Evolutionary conservation across 768 basidiomycete species (phyloP).

Genomic region (Pleurotus ostreatus): DNA sequence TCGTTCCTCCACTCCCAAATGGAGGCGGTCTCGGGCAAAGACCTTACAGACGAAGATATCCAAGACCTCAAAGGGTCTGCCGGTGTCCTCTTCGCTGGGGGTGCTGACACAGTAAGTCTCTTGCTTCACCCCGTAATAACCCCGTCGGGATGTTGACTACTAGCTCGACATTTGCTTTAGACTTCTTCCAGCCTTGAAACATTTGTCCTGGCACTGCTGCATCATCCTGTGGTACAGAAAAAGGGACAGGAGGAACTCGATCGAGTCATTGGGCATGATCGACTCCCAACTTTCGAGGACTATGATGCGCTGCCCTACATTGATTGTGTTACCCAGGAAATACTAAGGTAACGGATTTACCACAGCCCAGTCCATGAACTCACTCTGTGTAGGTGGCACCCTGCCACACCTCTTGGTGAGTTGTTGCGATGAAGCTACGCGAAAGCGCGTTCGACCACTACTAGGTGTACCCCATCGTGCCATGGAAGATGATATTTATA

Average conservation of each 20-base stretch:
- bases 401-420: constrained; percentile 15
- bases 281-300: constrained; percentile 24
- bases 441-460: too few species aligned
- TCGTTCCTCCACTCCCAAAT: constrained; percentile 11
- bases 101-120: constrained; percentile 27
- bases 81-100: constrained; percentile 32
- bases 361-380: background rate
- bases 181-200: constrained; percentile 9
- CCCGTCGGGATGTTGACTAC: background rate
- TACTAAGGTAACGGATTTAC: constrained; percentile 18
- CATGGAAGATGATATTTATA: constrained; percentile 22
- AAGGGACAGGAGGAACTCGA: constrained; percentile 28
- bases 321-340: constrained; percentile 21
- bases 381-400: constrained; percentile 12
- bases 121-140: background rate
- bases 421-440: background rate
- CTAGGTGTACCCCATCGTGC: constrained; percentile 15
- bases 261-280: constrained; percentile 15
- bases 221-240: constrained; percentile 20
- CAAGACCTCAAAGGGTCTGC: constrained; percentile 20
- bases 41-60: background rate
- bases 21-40: constrained; percentile 2
- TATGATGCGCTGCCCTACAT: constrained; percentile 20
- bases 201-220: constrained; percentile 24
- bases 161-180: background rate